phyloP scores from a whole-genome alignment of 108 stramenopile genomes.

The Cyclotella choctawhatcheeana region DNA sequence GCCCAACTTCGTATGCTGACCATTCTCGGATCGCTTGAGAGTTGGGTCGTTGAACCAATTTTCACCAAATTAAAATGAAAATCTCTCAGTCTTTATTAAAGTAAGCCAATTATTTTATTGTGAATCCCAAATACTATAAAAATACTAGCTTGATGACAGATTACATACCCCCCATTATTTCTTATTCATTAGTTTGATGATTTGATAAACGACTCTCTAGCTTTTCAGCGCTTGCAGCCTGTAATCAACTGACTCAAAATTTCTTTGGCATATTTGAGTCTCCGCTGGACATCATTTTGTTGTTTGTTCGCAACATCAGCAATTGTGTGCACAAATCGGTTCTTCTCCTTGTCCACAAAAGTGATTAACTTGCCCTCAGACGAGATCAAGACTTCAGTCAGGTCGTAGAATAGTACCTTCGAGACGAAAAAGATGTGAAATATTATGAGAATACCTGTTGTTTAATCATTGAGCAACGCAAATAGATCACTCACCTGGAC shows the following conservation, averaged over 20 bases:
- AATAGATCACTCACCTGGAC: slow-evolving; percentile 73
- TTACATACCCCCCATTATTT: no score
- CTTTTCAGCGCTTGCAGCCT: slow-evolving; percentile 49
- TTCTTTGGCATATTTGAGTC: slow-evolving; percentile 93
- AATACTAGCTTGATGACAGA: no score
- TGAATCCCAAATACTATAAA: no score
- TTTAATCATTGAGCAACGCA: not conserved
- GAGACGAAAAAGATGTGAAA: not conserved
- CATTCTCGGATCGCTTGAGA: no score
- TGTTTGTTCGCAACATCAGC: slow-evolving; percentile 73
- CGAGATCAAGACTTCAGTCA: slow-evolving; percentile 91
- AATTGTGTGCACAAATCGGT: slow-evolving; percentile 69
- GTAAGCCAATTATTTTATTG: no score
- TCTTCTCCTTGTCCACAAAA: slow-evolving; percentile 88
- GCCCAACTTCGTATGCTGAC: no score
- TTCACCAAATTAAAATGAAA: no score
- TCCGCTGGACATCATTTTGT: slow-evolving; percentile 80
- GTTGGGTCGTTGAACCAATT: no score
- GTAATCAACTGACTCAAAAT: slow-evolving; percentile 87
- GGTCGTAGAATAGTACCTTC: slow-evolving; percentile 88
- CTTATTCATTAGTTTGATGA: no score
- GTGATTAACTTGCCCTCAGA: slow-evolving; percentile 85
- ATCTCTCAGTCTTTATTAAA: no score
- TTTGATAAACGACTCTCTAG: no score
- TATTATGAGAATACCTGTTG: not conserved